Percentiles rank a stretch among this genome's conserved stretches.
Evolutionary conservation across 345 rosid species (phyloP).

Genomic region (Melastoma malabathricum): DNA sequence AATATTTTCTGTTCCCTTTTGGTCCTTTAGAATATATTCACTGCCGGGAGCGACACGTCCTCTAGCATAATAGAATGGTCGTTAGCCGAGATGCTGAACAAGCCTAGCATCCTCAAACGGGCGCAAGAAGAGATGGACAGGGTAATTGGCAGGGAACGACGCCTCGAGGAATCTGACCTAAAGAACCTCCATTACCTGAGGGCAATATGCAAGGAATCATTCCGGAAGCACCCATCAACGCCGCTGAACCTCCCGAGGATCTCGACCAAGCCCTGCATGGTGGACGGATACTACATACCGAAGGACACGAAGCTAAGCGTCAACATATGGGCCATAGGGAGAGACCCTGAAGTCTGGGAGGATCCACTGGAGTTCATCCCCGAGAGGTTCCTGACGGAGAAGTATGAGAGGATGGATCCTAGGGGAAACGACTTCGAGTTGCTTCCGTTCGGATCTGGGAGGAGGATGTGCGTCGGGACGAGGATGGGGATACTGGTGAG

Average conservation of each 20-base stretch:
- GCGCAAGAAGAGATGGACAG: conserved; percentile 7
- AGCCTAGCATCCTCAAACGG: conserved; percentile 9
- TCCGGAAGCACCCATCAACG: conserved; percentile 44
- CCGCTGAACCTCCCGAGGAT: conserved; percentile 39
- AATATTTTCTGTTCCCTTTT: neutral
- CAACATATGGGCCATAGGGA: conserved; percentile 60
- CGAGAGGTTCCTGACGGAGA: conserved; percentile 25
- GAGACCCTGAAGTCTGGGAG: conserved; percentile 42
- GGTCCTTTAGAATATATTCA: conserved; percentile 36
- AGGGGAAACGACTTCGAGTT: conserved; percentile 38
- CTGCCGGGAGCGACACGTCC: conserved; percentile 56
- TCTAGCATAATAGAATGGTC: conserved; percentile 55
- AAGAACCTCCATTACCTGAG: conserved; percentile 23
- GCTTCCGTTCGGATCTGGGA: conserved; percentile 42
- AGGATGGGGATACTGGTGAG: conserved; percentile 41
- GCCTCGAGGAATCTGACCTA: conserved; percentile 32
- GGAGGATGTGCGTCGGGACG: conserved; percentile 45
- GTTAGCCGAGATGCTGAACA: conserved; percentile 30
- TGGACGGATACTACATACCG: conserved; percentile 41
- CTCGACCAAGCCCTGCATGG: conserved; percentile 23
- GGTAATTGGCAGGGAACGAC: conserved; percentile 17
- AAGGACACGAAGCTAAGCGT: conserved; percentile 23
- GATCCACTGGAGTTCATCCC: conserved; percentile 31
- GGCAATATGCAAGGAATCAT: conserved; percentile 44
- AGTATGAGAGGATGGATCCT: conserved; percentile 21